Evolutionary conservation across 1,284 basidiomycete genomes (phyloP), one percentile per base, ranked within the genome.

Genomic region (Hymenochaete sp.): DNA sequence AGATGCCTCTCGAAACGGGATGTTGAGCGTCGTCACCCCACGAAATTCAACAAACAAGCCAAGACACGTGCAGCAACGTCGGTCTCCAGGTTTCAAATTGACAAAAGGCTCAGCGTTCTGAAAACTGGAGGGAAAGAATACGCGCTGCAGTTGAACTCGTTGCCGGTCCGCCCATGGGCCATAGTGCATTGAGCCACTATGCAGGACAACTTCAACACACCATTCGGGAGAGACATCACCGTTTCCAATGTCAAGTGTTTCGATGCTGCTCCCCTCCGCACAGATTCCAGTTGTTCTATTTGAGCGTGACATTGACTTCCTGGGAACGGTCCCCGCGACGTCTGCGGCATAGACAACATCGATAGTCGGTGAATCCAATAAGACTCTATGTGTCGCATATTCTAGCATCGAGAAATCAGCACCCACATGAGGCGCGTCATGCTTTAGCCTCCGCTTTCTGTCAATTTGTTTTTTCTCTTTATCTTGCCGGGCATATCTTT

Each of bases 161-260:
- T 93, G 92, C 22, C 91, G 73, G 64, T 97, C 93, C 16, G 90
- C 81, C 93, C 93, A 97, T 3, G 93, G 93, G 0, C 93, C 93
- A 58, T 96, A 96, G 26, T 79, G 77, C 33, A 95, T 55, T 24
- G 71, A 63, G 0, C 88, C 92, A 13, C 80, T 79, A 49, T 77
- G 70, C 8, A 95, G 67, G 14, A 79, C 72, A n/a, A 96, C 53
- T 55, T 96, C 88, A 25, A 95, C 66, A 3, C 91, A 90, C 83
- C 91, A 96, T 57, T 96, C 89, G 9, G 93, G 93, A n/a, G 85
- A 71, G 14, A 81, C 60, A 56, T 88, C 91, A 1, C 88, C 82
- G 57, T 95, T 95, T 1, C 88, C 90, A 40, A 92, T 71, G 54
- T 90, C 82, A 55, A 77, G 70, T 8, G 72, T 62, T 42, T 75